Evolutionary conservation across 805 yeast species (phyloP).

Genomic region (Lipomyces starkeyi): DNA sequence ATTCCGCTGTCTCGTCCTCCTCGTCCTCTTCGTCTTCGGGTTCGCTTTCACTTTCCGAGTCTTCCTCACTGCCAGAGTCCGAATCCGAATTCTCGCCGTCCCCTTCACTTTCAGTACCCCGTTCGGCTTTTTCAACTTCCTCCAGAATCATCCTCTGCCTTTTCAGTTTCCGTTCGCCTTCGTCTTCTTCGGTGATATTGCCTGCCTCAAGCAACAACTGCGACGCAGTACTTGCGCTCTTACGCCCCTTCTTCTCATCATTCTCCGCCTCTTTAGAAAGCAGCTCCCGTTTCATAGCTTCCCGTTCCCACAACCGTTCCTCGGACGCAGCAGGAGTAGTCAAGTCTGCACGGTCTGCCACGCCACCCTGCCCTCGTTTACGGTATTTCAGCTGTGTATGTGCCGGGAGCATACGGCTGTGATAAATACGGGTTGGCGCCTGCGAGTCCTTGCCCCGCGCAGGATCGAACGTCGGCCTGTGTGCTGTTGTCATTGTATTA

Average conservation of each 20-base stretch:
- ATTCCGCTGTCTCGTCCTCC: constrained; percentile 46
- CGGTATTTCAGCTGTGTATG: constrained; percentile 60
- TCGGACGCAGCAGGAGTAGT: constrained; percentile 23
- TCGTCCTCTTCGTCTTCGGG: constrained; percentile 42
- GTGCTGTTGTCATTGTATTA: constrained; percentile 70
- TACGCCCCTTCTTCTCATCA: constrained; percentile 28
- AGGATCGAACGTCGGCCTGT: constrained; percentile 70
- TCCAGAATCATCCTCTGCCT: constrained; percentile 34
- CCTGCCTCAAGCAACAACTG: constrained; percentile 25
- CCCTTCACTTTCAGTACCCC: constrained; percentile 8
- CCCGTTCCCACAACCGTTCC: constrained; percentile 31
- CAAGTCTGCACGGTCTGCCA: constrained; percentile 38
- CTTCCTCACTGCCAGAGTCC: constrained; percentile 22
- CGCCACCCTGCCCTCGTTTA: constrained; percentile 47
- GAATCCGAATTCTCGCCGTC: constrained; percentile 25
- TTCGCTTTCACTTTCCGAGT: constrained; percentile 29
- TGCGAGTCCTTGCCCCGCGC: constrained; percentile 60
- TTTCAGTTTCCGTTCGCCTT: constrained; percentile 23
- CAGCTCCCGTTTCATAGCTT: constrained; percentile 41
- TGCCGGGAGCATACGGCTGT: constrained; percentile 60
- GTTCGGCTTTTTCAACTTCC: constrained; percentile 34
- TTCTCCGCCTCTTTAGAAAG: constrained; percentile 39
- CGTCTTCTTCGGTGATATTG: constrained; percentile 9
- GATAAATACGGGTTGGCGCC: constrained; percentile 55
- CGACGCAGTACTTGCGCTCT: neutral